Evolutionary conservation across 345 rosid species (phyloP).

Genomic region (Hibiscus tridactylites): DNA sequence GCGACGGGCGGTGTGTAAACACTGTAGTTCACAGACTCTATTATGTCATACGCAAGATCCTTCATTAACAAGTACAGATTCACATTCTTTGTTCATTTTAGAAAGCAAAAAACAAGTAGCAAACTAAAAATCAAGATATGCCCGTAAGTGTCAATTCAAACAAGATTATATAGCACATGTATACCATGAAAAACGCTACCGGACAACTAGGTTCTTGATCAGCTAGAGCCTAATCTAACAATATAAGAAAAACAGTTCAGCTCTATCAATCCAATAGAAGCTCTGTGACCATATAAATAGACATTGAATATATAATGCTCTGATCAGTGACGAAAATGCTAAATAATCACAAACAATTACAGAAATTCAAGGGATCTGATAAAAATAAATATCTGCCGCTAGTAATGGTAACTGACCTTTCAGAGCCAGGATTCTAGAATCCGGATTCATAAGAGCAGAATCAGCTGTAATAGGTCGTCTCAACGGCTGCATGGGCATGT

Average conservation of each 20-base stretch:
- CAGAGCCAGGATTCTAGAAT: slow-evolving; percentile 70
- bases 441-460: slow-evolving; percentile 90
- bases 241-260: too few relatives aligned
- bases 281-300: too few relatives aligned
- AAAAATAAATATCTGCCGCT: not conserved
- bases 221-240: too few relatives aligned
- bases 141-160: not conserved
- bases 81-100: not conserved
- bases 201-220: too few relatives aligned
- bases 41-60: not conserved
- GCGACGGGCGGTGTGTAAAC: not conserved
- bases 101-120: not conserved
- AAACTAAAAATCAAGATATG: not conserved
- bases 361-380: not conserved
- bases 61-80: not conserved
- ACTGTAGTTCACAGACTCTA: not conserved
- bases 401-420: slow-evolving; percentile 41
- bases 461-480: slow-evolving; percentile 96
- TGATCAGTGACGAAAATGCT: too few relatives aligned
- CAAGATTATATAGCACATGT: not conserved
- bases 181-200: too few relatives aligned
- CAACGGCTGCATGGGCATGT: slow-evolving; percentile 89
- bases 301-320: too few relatives aligned
- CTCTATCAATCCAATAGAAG: too few relatives aligned
- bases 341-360: not conserved